Conservation (phyloP, 371 early-diverging fungal genomes). For the Mortierella sp. region DNA sequence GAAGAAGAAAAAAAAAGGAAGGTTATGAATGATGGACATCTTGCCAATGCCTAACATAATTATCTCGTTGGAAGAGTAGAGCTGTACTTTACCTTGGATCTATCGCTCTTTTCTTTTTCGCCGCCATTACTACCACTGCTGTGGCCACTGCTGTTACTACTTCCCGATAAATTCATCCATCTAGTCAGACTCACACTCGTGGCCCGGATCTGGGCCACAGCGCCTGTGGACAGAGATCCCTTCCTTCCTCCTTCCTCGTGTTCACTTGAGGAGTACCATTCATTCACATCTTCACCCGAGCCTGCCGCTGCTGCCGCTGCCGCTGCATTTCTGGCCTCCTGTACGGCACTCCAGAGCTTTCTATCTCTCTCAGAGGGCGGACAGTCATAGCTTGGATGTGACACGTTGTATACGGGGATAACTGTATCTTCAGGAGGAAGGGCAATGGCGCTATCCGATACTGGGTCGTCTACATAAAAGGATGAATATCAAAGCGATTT, state of each 20-base stretch:
- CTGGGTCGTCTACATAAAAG: conserved; percentile 24
- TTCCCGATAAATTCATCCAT: conserved; percentile 39
- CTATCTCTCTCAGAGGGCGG: conserved; percentile 21
- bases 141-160: neutral
- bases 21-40: too few species aligned
- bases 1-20: too few species aligned
- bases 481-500: neutral
- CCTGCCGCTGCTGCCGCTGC: conserved; percentile 13
- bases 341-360: conserved; percentile 28
- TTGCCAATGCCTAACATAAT: too few species aligned
- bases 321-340: conserved; percentile 1
- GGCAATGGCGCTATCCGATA: conserved; percentile 32
- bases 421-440: conserved; percentile 46
- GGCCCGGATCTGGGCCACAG: conserved; percentile 27
- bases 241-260: too few species aligned
- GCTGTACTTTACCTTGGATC: too few species aligned
- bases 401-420: conserved; percentile 41
- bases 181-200: conserved; percentile 29
- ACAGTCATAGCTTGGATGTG: conserved; percentile 29
- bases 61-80: too few species aligned
- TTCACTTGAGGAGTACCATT: neutral
- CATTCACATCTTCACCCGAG: neutral
- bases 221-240: conserved; percentile 7
- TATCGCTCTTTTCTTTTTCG: conserved; percentile 29
- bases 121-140: conserved; percentile 6